Percentiles rank a stretch among this genome's conserved stretches.
Conservation (phyloP, 805 yeast species). For the Wickerhamomyces alni region DNA sequence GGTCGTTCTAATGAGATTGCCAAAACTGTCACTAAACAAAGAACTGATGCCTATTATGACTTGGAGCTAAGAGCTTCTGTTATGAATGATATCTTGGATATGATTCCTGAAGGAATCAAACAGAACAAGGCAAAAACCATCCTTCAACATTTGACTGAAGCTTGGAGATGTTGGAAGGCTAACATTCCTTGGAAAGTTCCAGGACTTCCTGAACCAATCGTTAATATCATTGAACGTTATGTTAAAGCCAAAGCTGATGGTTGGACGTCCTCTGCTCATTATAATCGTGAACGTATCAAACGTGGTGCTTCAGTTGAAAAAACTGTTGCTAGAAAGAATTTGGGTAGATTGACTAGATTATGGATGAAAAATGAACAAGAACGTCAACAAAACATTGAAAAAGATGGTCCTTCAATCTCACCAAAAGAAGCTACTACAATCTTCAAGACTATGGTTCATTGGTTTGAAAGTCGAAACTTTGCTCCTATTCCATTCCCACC, state of each 20-base stretch:
- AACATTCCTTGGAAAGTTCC: conserved; percentile 98
- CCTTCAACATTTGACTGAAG: conserved; percentile 91
- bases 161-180: conserved; percentile 99
- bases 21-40: conserved; percentile 90
- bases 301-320: conserved; percentile 93
- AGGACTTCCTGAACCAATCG: conserved; percentile 89
- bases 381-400: conserved; percentile 70
- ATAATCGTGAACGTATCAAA: conserved; percentile 81
- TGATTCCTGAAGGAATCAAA: conserved; percentile 93
- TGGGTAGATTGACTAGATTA: conserved; percentile 84
- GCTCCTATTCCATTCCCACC: conserved; percentile 94
- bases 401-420: conserved; percentile 80
- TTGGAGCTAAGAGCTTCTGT: conserved; percentile 90
- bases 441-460: conserved; percentile 81
- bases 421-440: conserved; percentile 87
- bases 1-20: conserved; percentile 93
- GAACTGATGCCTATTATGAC: conserved; percentile 93
- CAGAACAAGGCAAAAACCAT: conserved; percentile 83
- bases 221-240: conserved; percentile 78
- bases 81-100: conserved; percentile 90
- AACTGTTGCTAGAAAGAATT: conserved; percentile 86
- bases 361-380: conserved; percentile 94
- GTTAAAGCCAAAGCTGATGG: conserved; percentile 95
- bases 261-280: conserved; percentile 91
- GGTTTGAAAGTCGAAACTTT: conserved; percentile 83